Evolutionary conservation across 2,329 filamentous ascomycete genomes (phyloP).

Genomic region (Neoarthrinium moseri): DNA sequence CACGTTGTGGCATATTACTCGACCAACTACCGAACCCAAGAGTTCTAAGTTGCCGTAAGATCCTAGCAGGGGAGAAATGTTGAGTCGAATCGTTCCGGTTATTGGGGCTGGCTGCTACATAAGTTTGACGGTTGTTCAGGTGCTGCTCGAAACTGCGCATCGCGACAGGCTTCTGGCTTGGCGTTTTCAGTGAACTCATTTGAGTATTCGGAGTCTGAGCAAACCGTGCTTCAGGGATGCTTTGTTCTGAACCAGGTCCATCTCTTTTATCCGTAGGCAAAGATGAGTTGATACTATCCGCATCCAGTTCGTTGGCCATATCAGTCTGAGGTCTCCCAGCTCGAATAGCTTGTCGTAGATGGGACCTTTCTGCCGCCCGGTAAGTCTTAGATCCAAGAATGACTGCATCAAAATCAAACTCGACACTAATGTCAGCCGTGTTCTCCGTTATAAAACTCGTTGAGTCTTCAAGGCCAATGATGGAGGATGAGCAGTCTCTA

Average conservation of each 20-base stretch:
- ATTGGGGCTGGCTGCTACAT: too few relatives aligned
- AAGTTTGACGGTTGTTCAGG: too few relatives aligned
- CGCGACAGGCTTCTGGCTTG: neutral
- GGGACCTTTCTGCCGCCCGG: neutral
- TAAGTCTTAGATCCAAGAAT: neutral
- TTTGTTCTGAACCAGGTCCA: neutral
- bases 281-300: too few relatives aligned
- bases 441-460: neutral
- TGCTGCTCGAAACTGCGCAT: neutral
- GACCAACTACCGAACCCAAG: too few relatives aligned
- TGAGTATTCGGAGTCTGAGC: neutral
- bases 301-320: too few relatives aligned
- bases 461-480: neutral
- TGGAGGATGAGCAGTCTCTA: neutral
- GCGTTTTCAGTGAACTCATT: neutral
- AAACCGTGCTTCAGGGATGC: constrained; percentile 1
- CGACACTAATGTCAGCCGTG: neutral
- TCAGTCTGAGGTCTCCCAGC: neutral
- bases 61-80: too few relatives aligned
- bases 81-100: too few relatives aligned
- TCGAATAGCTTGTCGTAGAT: neutral
- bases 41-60: too few relatives aligned
- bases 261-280: neutral
- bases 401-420: neutral
- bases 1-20: too few relatives aligned